A percentile compares a stretch with the other conserved stretches of the same genome.
Evolutionary conservation across 2,329 filamentous ascomycete species (phyloP).

Genomic region (Thermothelomyces thermophilus): DNA sequence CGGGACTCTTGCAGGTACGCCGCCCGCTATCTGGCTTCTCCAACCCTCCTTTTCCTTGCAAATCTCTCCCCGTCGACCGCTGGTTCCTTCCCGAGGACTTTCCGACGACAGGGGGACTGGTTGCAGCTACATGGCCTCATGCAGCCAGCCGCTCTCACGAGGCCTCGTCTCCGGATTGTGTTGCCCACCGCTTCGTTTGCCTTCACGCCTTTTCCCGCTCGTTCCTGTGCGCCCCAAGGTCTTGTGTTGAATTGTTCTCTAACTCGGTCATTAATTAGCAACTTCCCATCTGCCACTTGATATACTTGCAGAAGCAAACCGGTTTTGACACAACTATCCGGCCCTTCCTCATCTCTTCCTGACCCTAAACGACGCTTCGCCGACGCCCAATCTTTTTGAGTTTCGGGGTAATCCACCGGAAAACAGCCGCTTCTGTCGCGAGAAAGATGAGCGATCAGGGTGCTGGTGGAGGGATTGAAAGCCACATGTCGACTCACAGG

Average conservation of each 20-base stretch:
- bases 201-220: conserved; percentile 10
- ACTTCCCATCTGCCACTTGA: not conserved
- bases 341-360: no score
- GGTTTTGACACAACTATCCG: no score
- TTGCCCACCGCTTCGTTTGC: conserved; percentile 21
- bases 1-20: conserved; percentile 19
- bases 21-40: conserved; percentile 1
- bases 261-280: conserved; percentile 7
- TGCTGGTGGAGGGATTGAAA: conserved; percentile 36
- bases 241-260: conserved; percentile 12
- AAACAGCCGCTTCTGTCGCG: no score
- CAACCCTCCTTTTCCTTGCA: conserved; percentile 3
- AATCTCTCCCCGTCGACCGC: not conserved
- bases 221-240: conserved; percentile 4
- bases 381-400: not conserved
- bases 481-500: conserved; percentile 36
- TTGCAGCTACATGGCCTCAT: conserved; percentile 22
- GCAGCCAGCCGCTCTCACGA: conserved; percentile 25
- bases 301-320: conserved; percentile 4
- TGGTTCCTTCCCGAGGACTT: conserved; percentile 1
- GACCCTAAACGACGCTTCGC: no score
- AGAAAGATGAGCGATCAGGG: conserved; percentile 42
- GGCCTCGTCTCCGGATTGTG: conserved; percentile 22
- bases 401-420: not conserved
- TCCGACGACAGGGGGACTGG: conserved; percentile 14